phyloP scores from a whole-genome alignment of 1,284 basidiomycete species.

The Ceratobasidium sp. region DNA sequence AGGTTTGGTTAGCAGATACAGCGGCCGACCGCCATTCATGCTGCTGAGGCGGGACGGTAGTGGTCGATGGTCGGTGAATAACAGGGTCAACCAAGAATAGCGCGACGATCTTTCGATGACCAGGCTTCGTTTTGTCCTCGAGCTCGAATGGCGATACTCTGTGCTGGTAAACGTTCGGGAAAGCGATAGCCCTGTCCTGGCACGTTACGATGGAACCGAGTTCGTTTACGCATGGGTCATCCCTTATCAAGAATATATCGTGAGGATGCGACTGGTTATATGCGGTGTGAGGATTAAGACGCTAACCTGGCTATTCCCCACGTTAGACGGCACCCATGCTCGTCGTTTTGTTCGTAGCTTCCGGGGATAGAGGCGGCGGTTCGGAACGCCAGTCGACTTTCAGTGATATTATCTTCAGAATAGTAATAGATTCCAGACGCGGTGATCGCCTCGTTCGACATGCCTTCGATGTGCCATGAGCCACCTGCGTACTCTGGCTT shows the following conservation, averaged over 20 bases:
- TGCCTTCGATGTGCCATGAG: too few relatives aligned
- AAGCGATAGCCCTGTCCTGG: conserved; percentile 61
- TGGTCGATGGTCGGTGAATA: conserved; percentile 59
- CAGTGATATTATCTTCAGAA: conserved; percentile 48
- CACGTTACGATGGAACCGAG: conserved; percentile 52
- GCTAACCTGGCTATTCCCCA: conserved; percentile 15
- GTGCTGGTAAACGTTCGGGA: conserved; percentile 68
- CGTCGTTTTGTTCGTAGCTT: background rate
- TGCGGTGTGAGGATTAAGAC: background rate
- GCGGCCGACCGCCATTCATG: conserved; percentile 57
- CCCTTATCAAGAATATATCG: background rate
- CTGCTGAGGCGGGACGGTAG: conserved; percentile 62
- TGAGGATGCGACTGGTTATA: background rate
- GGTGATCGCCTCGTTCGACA: conserved; percentile 64
- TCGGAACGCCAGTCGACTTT: conserved; percentile 43
- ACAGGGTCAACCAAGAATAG: background rate
- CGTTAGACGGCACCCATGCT: background rate
- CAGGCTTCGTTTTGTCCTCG: conserved; percentile 47
- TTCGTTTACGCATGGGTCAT: conserved; percentile 51
- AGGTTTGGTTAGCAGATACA: conserved; percentile 15
- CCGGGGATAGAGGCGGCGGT: conserved; percentile 5
- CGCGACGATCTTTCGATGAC: too few relatives aligned
- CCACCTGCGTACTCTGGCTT: conserved; percentile 55
- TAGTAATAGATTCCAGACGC: conserved; percentile 61
- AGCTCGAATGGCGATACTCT: conserved; percentile 54